Conservation (phyloP, 1,284 basidiomycete genomes). For the Leccinum fuscescens region DNA sequence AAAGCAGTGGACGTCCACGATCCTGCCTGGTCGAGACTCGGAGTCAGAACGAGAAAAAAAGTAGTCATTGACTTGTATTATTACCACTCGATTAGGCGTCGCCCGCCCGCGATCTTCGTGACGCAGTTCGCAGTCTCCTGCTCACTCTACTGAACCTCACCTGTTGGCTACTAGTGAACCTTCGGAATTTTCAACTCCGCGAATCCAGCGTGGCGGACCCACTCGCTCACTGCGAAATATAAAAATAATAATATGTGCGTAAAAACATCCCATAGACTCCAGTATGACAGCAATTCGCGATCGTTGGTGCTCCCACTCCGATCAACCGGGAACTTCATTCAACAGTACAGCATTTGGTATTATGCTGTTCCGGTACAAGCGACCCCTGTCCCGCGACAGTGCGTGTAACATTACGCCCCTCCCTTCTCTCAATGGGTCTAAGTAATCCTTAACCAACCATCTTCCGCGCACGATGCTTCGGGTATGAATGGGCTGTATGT, state of each 20-base stretch:
- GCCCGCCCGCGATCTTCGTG: slow-evolving; percentile 1
- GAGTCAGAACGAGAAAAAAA: slow-evolving; percentile 6
- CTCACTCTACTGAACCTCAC: not conserved
- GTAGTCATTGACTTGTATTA: slow-evolving; percentile 26
- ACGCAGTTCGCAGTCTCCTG: slow-evolving; percentile 10
- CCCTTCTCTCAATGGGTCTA: not conserved
- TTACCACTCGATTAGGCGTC: slow-evolving; percentile 22
- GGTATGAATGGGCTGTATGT: slow-evolving; percentile 22
- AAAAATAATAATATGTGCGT: slow-evolving; percentile 10
- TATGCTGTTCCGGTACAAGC: not conserved
- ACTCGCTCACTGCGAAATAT: not conserved
- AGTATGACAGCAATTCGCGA: slow-evolving; percentile 1
- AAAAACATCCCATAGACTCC: slow-evolving; percentile 8
- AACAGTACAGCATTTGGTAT: slow-evolving; percentile 5
- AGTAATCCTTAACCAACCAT: not conserved
- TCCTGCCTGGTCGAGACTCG: slow-evolving; percentile 17
- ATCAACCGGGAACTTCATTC: slow-evolving; percentile 11
- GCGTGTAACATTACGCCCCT: slow-evolving; percentile 9
- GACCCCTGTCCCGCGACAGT: slow-evolving; percentile 3
- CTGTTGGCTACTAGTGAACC: not conserved
- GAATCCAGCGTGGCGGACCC: slow-evolving; percentile 27
- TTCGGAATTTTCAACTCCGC: slow-evolving; percentile 28
- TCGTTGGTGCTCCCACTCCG: slow-evolving; percentile 12
- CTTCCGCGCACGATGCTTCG: slow-evolving; percentile 22
- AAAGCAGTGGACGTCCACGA: slow-evolving; percentile 20